A percentile compares a stretch with the other conserved stretches of the same genome.
These are phyloP conservation scores for Bidens hawaiensis DNA, from an alignment of 140 eudicot species.

Conservation along the genomic window DNA sequence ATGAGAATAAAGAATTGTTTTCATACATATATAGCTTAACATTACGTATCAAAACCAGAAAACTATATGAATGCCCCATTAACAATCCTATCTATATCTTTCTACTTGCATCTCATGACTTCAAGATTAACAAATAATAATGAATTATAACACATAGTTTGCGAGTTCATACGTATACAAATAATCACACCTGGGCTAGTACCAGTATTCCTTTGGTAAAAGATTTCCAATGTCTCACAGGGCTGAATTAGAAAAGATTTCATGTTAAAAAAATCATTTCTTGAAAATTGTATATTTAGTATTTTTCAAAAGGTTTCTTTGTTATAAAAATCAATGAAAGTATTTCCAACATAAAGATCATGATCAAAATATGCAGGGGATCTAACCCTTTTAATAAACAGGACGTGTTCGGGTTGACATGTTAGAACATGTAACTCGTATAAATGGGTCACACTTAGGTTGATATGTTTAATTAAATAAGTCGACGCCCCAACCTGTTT, in stretches of 20 bases:
- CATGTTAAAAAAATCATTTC: not conserved
- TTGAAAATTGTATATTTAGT: not conserved
- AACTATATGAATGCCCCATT: constrained; percentile 9
- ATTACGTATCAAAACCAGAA: constrained; percentile 3
- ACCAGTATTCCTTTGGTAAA: constrained; percentile 1
- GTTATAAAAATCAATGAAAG: not conserved
- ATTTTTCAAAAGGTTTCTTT: not conserved
- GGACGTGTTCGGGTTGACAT: not conserved
- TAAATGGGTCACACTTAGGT: not conserved
- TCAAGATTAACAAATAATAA: not conserved
- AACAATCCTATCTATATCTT: constrained; percentile 17
- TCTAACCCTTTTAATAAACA: not conserved
- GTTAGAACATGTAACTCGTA: not conserved
- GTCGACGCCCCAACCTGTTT: not conserved
- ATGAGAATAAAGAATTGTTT: not conserved
- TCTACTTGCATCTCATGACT: constrained; percentile 11
- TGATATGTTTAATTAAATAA: not conserved
- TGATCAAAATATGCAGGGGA: not conserved
- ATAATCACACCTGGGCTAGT: constrained; percentile 9
- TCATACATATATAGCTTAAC: constrained; percentile 8
- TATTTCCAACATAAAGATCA: not conserved
- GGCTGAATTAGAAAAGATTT: not conserved
- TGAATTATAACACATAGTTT: not conserved
- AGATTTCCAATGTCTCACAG: not conserved
- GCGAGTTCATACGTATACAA: constrained; percentile 20